phyloP scores from a whole-genome alignment of 139 green algal species.

The Ettlia oleoabundans region DNA sequence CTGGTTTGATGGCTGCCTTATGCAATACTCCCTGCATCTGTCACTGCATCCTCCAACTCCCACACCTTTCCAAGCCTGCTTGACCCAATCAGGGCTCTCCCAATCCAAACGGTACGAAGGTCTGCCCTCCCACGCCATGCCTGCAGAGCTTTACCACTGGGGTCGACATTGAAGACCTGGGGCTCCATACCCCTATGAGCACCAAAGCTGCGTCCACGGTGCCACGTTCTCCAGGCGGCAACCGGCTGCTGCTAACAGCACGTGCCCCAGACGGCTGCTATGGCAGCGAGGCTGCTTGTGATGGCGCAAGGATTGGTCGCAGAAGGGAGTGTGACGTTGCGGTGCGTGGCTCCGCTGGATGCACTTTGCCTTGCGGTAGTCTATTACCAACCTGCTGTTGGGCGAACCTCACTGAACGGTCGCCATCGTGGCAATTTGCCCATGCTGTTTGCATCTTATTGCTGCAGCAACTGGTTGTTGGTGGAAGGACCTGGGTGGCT shows the following conservation, averaged over 20 bases:
- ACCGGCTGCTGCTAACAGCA: background rate
- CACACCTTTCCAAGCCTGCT: background rate
- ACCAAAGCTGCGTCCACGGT: background rate
- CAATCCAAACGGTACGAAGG: no score
- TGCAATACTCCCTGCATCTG: background rate
- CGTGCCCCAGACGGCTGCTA: background rate
- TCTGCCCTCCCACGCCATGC: background rate
- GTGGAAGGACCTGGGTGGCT: background rate
- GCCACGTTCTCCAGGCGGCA: background rate
- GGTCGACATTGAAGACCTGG: constrained; percentile 68
- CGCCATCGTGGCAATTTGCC: background rate
- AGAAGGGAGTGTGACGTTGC: background rate
- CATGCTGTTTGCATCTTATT: background rate
- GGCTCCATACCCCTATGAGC: constrained; percentile 21
- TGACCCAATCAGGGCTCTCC: no score
- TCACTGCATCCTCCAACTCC: background rate
- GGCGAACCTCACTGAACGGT: no score
- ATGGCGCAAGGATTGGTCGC: no score
- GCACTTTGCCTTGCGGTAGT: background rate
- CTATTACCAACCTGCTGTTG: no score
- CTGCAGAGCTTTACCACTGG: constrained; percentile 46
- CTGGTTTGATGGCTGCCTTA: no score
- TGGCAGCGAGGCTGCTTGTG: background rate
- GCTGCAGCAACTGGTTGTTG: background rate
- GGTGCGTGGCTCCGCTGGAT: background rate